These are phyloP conservation scores for Lactarius deliciosus DNA, from an alignment of 768 basidiomycete genomes.

Conservation along the genomic window DNA sequence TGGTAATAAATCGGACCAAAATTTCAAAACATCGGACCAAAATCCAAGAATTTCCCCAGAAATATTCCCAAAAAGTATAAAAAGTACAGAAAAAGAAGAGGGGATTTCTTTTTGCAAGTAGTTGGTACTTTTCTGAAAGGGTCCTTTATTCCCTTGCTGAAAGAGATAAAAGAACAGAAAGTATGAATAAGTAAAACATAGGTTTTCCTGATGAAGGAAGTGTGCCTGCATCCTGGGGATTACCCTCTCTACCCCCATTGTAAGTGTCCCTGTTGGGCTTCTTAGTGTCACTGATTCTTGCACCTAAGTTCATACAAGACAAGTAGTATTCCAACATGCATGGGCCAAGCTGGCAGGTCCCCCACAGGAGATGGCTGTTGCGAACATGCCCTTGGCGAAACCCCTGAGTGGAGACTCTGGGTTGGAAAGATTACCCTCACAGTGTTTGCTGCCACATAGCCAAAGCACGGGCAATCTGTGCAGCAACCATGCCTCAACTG, in stretches of 20 bases:
- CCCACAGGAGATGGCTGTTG: slow-evolving; percentile 79
- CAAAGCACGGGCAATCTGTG: slow-evolving; percentile 20
- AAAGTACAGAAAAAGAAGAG: too few species aligned
- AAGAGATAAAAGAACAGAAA: too few species aligned
- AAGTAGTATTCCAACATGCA: slow-evolving; percentile 93
- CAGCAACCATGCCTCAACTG: not conserved
- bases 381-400: slow-evolving; percentile 83
- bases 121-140: too few species aligned
- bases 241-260: slow-evolving; percentile 58
- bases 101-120: too few species aligned
- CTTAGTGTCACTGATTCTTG: slow-evolving; percentile 83
- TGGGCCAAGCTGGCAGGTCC: slow-evolving; percentile 93
- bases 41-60: too few species aligned
- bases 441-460: slow-evolving; percentile 20
- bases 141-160: too few species aligned
- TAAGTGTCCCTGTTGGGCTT: slow-evolving; percentile 87
- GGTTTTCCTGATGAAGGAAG: too few species aligned
- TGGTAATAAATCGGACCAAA: too few species aligned
- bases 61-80: too few species aligned
- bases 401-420: slow-evolving; percentile 91
- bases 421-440: slow-evolving; percentile 65
- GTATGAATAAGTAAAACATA: too few species aligned
- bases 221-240: slow-evolving; percentile 28
- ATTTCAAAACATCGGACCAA: too few species aligned
- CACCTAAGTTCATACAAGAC: slow-evolving; percentile 91